These are phyloP conservation scores for Ceratocystis alfenasii DNA, from an alignment of 2,329 filamentous ascomycete species.

Conservation along the genomic window DNA sequence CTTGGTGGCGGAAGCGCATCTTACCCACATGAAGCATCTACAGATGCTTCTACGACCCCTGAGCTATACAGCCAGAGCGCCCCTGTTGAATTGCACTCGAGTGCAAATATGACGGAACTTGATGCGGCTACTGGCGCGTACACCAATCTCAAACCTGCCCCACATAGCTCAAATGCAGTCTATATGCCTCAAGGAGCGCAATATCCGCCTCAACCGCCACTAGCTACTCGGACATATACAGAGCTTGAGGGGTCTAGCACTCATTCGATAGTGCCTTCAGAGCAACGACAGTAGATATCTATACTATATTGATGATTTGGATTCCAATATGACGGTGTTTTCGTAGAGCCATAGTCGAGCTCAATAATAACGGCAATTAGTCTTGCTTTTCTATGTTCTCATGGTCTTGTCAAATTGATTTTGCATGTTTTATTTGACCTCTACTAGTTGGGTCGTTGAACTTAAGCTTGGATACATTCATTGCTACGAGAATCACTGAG, in stretches of 20 bases:
- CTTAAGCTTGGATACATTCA: too few relatives aligned
- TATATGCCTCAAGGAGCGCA: not conserved
- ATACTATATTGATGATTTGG: not conserved
- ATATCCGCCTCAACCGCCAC: not conserved
- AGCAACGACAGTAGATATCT: not conserved
- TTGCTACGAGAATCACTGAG: too few relatives aligned
- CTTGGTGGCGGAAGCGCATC: not conserved
- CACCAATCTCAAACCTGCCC: not conserved
- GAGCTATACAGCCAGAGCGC: constrained; percentile 32
- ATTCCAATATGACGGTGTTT: too few relatives aligned
- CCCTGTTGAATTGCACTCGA: not conserved
- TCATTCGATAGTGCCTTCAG: not conserved
- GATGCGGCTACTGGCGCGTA: not conserved
- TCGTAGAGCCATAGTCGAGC: too few relatives aligned
- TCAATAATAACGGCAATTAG: too few relatives aligned
- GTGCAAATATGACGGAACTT: not conserved
- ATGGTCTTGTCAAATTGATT: too few relatives aligned
- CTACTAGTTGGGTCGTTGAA: too few relatives aligned
- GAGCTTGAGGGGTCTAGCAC: not conserved
- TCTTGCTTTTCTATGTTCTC: too few relatives aligned
- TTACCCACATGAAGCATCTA: constrained; percentile 1
- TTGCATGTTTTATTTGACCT: too few relatives aligned
- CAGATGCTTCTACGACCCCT: not conserved
- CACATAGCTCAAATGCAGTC: not conserved
- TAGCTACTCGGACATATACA: not conserved